phyloP scores from a whole-genome alignment of 2,329 filamentous ascomycete species.

The Chaetomiaceae sp. region DNA sequence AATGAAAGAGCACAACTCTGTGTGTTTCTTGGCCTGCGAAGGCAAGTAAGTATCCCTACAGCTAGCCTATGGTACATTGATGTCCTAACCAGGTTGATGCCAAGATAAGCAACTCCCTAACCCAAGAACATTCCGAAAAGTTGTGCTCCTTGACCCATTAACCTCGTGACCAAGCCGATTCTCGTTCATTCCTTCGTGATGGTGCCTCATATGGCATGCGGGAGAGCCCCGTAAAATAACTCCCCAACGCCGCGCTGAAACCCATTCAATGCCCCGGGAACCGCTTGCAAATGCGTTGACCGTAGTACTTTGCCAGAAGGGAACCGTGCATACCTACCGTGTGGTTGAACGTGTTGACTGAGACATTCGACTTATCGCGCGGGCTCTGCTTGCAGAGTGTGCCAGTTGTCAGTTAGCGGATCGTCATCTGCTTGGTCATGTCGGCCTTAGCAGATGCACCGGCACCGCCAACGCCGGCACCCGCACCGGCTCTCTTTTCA shows the following conservation, averaged over 20 bases:
- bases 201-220: conserved; percentile 13
- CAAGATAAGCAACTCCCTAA: conserved; percentile 3
- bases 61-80: conserved; percentile 12
- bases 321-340: conserved; percentile 42
- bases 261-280: conserved; percentile 32
- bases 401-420: conserved; percentile 57
- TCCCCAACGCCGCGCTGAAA: conserved; percentile 50
- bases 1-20: neutral
- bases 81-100: conserved; percentile 7
- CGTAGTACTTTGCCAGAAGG: conserved; percentile 28
- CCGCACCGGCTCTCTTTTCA: conserved; percentile 86
- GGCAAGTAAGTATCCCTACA: conserved; percentile 14
- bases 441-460: conserved; percentile 71
- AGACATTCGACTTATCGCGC: conserved; percentile 2
- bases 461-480: conserved; percentile 57
- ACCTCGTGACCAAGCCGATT: conserved; percentile 22
- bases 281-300: conserved; percentile 30
- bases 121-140: conserved; percentile 2
- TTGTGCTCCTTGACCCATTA: conserved; percentile 9
- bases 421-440: conserved; percentile 93
- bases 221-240: conserved; percentile 17
- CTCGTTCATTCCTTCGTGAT: conserved; percentile 19
- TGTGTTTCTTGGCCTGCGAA: neutral
- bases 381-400: neutral
- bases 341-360: conserved; percentile 22